Percentiles rank a stretch among this genome's conserved stretches.
phyloP scores from a whole-genome alignment of 148 eudicot genomes.

The Persicaria maculosa region DNA sequence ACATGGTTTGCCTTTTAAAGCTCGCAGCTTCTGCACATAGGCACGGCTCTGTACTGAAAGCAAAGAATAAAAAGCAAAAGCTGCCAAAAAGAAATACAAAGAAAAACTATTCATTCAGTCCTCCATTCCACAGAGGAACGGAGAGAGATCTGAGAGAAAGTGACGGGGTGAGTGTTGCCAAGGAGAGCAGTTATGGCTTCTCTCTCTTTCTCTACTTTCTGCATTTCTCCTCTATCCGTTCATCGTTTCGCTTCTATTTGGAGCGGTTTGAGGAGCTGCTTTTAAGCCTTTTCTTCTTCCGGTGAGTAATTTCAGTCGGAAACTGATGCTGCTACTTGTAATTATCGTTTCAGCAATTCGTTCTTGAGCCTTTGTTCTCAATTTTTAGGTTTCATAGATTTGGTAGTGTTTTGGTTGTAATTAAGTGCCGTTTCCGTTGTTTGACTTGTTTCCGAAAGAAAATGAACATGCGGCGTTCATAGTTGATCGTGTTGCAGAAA shows the following conservation, averaged over 20 bases:
- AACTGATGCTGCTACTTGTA: neutral
- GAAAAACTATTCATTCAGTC: neutral
- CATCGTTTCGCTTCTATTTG: neutral
- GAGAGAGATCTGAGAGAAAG: neutral
- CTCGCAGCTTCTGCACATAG: too few relatives aligned
- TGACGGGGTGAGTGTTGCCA: neutral
- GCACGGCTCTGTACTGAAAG: conserved; percentile 12
- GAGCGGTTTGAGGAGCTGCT: neutral
- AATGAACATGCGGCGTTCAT: too few relatives aligned
- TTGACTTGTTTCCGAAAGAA: too few relatives aligned
- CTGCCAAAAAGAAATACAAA: conserved; percentile 12
- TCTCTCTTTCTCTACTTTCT: neutral
- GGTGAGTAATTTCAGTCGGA: neutral
- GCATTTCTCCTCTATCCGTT: neutral
- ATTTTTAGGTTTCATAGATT: neutral
- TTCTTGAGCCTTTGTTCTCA: neutral
- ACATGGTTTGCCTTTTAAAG: too few relatives aligned
- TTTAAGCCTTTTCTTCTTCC: neutral
- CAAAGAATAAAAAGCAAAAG: conserved; percentile 23
- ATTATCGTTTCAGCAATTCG: neutral
- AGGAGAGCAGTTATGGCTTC: neutral
- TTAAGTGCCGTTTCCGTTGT: too few relatives aligned
- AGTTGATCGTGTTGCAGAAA: neutral
- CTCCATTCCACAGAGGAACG: neutral
- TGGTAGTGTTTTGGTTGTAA: neutral